Base-by-base conservation (phyloP, 202 grass and related monocot genomes). In the Carex arenaria region DNA sequence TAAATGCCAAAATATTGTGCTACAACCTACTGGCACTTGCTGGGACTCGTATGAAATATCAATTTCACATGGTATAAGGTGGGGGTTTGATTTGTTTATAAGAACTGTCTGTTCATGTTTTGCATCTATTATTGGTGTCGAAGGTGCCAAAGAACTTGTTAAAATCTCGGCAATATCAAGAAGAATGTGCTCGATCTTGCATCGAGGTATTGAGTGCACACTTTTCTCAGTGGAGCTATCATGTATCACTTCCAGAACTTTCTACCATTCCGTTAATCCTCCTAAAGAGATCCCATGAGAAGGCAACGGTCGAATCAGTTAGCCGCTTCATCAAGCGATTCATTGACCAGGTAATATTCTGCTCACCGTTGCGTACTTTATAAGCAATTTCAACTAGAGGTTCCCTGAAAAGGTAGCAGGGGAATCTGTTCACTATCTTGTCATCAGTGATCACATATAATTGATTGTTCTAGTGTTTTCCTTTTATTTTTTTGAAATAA, bases 161-260 rank as follows among this genome's bases (percentile, higher is more conserved):
- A 34, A 95, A 92, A 88, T 95, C 96, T 34, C 84, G 59, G 51
- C 42, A 82, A 64, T 98, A 89, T 80, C 89, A 95, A 23, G 89
- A 90, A 85, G 62, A 88, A 77, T 95, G 91, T 23, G 15, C 91
- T 86, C 86, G 93, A 89, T 89, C 71, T 86, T 86, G 87, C 11
- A 85, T 95, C n/a, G 83, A 92, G 81, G 76, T 92, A 87, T 84
- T 98, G 53, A 86, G 84, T 5, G 80, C 86, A 71, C 93, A 98
- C 85, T 92, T 98, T 81, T 72, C 83, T 45, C 95, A 98, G 60
- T 98, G 96, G 96, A 90, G 93, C 80, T 95, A 94, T 83, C 93
- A 98, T 85, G 80, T 95, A 73, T 95, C 93, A 77, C 91, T 98
- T 81, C 91, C 96, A 71, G 96, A 98, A 90, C 85, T 98, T 61